Evolutionary conservation across 1,139 yeast species (phyloP), one percentile per base, ranked within the genome.

Genomic region (Meyerozyma athensensis): DNA sequence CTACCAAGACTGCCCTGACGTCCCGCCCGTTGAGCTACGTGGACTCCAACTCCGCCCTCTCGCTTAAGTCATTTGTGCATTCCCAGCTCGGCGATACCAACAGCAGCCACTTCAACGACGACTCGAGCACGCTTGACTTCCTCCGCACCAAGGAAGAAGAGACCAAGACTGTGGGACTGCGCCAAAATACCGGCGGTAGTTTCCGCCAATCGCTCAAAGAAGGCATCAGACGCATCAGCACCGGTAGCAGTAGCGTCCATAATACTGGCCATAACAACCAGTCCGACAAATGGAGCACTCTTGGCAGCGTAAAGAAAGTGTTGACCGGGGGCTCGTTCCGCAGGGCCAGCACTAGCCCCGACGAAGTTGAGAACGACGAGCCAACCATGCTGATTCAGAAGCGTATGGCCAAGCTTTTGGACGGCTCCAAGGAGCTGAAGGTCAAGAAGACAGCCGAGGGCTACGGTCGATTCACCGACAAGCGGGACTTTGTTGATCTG

Each of bases 381-480:
- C 50, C 58, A 36, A 62, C 68, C 59, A 47, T 63, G 7, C 74
- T 82, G 0, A 78, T 86, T 39, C 94, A 84, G 56, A 71, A 77
- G 49, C 67, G 94, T 44, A 82, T 84, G 53, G 82, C 81, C 40
- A 70, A 72, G 46, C 65, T 83, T 30, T 62, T 85, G 44, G 70
- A 61, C 44, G 63, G 57, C 39, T 66, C 61, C 16, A 71, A 70
- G 24, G 70, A 74, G 2, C 67, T 74, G 9, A 71, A 76, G 4
- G 63, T 73, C 0, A 54, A 66, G 16, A 78, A 74, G 48, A 79
- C 89, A 0, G 95, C 95, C 0, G 60, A 64, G 12, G 95, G 95
- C 0, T 86, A 86, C 53, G 95, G 95, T 3, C 75, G 76, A 48
- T 83, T 72, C 52, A 81, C 89, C 1, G 84, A 76, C 38, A 50